These are phyloP conservation scores for Naganishia liquefaciens DNA, from an alignment of 1,284 basidiomycete species.

Conservation along the genomic window DNA sequence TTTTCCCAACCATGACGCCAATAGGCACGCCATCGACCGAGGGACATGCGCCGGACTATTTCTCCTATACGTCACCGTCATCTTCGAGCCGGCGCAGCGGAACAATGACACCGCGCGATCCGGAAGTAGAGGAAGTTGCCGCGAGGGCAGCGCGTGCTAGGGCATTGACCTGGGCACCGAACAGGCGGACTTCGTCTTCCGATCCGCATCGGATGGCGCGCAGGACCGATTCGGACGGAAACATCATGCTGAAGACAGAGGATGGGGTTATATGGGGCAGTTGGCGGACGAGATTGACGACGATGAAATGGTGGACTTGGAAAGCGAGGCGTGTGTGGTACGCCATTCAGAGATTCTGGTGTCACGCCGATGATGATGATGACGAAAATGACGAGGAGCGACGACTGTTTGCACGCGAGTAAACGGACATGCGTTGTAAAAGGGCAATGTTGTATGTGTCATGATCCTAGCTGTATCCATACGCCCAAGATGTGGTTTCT, in stretches of 20 bases:
- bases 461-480: conserved; percentile 19
- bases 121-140: conserved; percentile 28
- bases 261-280: conserved; percentile 30
- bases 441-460: conserved; percentile 5
- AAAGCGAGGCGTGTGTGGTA: conserved; percentile 27
- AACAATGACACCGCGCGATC: conserved; percentile 24
- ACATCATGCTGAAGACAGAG: conserved; percentile 28
- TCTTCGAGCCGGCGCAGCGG: conserved; percentile 13
- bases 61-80: conserved; percentile 16
- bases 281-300: conserved; percentile 18
- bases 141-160: conserved; percentile 27
- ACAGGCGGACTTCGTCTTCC: conserved; percentile 18
- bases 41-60: conserved; percentile 15
- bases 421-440: conserved; percentile 10
- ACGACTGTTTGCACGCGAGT: conserved; percentile 20
- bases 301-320: conserved; percentile 31
- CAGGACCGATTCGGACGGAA: background rate
- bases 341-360: conserved; percentile 25
- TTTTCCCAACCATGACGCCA: conserved; percentile 24
- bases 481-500: background rate
- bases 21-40: conserved; percentile 22
- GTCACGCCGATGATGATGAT: conserved; percentile 26
- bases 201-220: background rate
- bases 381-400: conserved; percentile 27
- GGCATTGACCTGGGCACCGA: conserved; percentile 25